Percentiles rank a stretch among this genome's conserved stretches.
phyloP scores from a whole-genome alignment of 495 filamentous ascomycete species.

The Wilcoxina mikolae region DNA sequence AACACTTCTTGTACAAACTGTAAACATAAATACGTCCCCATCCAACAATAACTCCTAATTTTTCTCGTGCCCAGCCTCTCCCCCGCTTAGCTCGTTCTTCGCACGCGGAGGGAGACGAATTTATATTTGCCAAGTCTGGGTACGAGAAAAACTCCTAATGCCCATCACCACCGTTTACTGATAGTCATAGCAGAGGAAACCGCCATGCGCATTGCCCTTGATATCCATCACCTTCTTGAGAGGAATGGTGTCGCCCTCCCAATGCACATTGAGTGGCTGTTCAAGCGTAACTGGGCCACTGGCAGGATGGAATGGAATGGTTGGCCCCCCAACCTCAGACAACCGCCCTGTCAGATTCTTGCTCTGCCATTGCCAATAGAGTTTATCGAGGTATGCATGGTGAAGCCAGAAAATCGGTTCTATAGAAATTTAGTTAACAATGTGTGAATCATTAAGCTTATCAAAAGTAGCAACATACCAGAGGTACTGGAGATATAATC shows the following conservation, averaged over 20 bases:
- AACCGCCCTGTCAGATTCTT: constrained; percentile 8
- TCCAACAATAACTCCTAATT: too few relatives aligned
- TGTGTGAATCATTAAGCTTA: not conserved
- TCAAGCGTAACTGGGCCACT: not conserved
- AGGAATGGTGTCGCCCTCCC: not conserved
- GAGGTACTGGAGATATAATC: constrained; percentile 5
- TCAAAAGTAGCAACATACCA: not conserved
- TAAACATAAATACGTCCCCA: too few relatives aligned
- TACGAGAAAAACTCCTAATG: too few relatives aligned
- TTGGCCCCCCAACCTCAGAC: not conserved
- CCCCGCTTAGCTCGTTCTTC: too few relatives aligned
- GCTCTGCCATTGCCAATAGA: constrained; percentile 41
- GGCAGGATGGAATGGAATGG: not conserved
- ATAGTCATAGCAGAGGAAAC: constrained; percentile 1
- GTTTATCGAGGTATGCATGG: constrained; percentile 37
- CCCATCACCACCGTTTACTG: too few relatives aligned
- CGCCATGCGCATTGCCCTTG: not conserved
- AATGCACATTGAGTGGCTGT: not conserved
- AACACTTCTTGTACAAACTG: too few relatives aligned
- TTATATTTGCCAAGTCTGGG: too few relatives aligned
- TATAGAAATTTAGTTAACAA: constrained; percentile 2
- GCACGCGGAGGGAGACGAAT: too few relatives aligned
- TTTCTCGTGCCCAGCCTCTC: too few relatives aligned
- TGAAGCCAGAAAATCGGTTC: constrained; percentile 43
- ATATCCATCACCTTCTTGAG: constrained; percentile 2